These are phyloP conservation scores for Hyphopichia homilentoma DNA, from an alignment of 805 yeast genomes.

Conservation along the genomic window DNA sequence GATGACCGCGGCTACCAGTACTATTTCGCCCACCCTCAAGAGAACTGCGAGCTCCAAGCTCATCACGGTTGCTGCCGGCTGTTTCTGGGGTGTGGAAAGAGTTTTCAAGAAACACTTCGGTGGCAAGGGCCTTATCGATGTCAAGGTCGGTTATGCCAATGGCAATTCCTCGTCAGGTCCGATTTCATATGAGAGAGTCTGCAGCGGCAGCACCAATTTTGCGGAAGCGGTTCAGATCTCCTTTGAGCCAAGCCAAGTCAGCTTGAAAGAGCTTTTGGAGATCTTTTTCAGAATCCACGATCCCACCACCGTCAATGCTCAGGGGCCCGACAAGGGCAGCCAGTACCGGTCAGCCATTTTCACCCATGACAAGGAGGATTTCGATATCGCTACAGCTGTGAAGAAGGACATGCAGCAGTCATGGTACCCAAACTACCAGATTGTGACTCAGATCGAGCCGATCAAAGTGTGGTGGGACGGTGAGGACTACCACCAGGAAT, in stretches of 20 bases:
- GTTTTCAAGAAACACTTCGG: constrained; percentile 70
- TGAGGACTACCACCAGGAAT: constrained; percentile 90
- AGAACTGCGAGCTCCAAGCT: constrained; percentile 32
- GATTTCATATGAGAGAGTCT: constrained; percentile 61
- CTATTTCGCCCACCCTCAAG: constrained; percentile 31
- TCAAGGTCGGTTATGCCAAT: constrained; percentile 88
- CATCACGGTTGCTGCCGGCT: constrained; percentile 52
- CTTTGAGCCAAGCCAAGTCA: constrained; percentile 66
- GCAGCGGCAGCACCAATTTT: constrained; percentile 66
- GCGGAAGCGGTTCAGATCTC: constrained; percentile 86
- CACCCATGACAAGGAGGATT: constrained; percentile 54
- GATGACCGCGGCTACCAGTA: constrained; percentile 9
- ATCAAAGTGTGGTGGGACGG: constrained; percentile 80
- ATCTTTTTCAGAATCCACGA: constrained; percentile 92
- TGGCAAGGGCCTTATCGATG: constrained; percentile 63
- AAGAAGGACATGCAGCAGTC: constrained; percentile 58
- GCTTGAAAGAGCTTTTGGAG: constrained; percentile 61
- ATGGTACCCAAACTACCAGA: constrained; percentile 69
- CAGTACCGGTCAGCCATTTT: constrained; percentile 88
- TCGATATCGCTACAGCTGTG: constrained; percentile 38
- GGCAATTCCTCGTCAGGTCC: constrained; percentile 54
- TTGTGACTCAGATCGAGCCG: constrained; percentile 69
- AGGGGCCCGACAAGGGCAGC: constrained; percentile 86
- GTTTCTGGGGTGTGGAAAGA: constrained; percentile 90
- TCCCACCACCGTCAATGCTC: constrained; percentile 79